Percentiles rank a stretch among this genome's conserved stretches.
Conservation (phyloP, 23 red algal species). For the Gracilaria caudata region DNA sequence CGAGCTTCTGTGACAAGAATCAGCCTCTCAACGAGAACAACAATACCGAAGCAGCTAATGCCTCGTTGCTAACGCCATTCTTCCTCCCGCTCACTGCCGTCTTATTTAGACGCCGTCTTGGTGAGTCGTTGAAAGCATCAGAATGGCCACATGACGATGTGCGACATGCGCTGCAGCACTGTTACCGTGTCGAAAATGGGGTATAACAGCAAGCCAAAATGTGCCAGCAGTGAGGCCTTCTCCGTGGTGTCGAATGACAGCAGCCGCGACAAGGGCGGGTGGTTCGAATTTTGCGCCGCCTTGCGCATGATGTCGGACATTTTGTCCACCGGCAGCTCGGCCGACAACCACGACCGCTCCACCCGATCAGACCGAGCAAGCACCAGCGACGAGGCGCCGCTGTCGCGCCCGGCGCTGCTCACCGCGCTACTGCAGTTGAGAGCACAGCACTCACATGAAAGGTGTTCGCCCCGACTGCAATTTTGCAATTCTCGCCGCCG, state of each 20-base stretch:
- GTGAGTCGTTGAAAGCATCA: too few species aligned
- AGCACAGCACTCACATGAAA: background rate
- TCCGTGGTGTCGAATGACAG: slow-evolving; percentile 8
- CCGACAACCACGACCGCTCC: too few species aligned
- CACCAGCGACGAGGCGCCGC: too few species aligned
- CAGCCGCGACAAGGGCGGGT: background rate
- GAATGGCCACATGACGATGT: background rate
- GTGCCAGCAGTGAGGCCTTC: background rate
- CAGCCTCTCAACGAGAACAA: too few species aligned
- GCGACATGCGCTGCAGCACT: background rate
- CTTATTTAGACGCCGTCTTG: too few species aligned
- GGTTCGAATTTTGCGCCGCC: background rate
- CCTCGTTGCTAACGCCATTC: background rate
- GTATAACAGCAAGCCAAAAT: background rate
- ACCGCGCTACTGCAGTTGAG: too few species aligned
- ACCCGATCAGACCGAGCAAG: too few species aligned
- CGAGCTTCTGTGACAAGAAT: too few species aligned
- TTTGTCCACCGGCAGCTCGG: background rate
- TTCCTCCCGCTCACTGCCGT: background rate
- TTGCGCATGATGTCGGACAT: slow-evolving; percentile 2
- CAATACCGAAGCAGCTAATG: too few species aligned
- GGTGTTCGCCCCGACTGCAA: background rate
- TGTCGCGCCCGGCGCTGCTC: too few species aligned
- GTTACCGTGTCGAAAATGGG: background rate
- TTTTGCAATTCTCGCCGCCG: too few species aligned